A percentile compares a stretch with the other conserved stretches of the same genome.
phyloP scores from a whole-genome alignment of 1,139 yeast genomes.

The Diutina mesorugosa region DNA sequence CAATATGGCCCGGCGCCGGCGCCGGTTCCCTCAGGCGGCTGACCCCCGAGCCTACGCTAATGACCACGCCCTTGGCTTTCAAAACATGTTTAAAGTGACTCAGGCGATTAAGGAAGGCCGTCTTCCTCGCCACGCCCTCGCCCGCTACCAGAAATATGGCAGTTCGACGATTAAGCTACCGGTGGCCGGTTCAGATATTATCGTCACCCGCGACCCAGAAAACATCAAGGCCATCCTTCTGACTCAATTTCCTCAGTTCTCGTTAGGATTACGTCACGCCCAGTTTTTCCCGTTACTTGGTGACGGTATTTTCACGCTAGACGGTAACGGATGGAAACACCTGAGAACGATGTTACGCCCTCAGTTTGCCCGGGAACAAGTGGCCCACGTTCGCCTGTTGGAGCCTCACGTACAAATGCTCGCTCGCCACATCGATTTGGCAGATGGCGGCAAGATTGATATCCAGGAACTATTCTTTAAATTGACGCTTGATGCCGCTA shows the following conservation, averaged over 20 bases:
- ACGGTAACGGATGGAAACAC: conserved; percentile 45
- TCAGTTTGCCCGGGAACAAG: conserved; percentile 43
- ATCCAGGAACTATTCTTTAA: conserved; percentile 17
- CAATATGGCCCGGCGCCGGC: background rate
- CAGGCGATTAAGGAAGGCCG: background rate
- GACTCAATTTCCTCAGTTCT: conserved; percentile 18
- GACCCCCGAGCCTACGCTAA: background rate
- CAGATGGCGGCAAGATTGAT: conserved; percentile 11
- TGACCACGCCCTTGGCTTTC: background rate
- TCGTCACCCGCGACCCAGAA: conserved; percentile 23
- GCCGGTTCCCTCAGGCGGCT: background rate
- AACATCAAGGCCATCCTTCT: conserved; percentile 17
- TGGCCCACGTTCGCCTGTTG: conserved; percentile 33
- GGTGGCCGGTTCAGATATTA: conserved; percentile 11
- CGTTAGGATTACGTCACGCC: conserved; percentile 35
- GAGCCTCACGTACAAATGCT: conserved; percentile 34
- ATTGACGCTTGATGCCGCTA: conserved; percentile 8
- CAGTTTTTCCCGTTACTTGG: conserved; percentile 35
- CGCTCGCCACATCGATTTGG: conserved; percentile 17
- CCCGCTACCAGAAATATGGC: background rate
- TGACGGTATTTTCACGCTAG: conserved; percentile 45
- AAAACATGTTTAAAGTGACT: background rate
- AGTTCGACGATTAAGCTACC: background rate
- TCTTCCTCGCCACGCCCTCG: background rate
- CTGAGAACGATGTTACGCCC: conserved; percentile 47